Conservation (phyloP, 306 rosid genomes). For the Rosa rugosa region DNA sequence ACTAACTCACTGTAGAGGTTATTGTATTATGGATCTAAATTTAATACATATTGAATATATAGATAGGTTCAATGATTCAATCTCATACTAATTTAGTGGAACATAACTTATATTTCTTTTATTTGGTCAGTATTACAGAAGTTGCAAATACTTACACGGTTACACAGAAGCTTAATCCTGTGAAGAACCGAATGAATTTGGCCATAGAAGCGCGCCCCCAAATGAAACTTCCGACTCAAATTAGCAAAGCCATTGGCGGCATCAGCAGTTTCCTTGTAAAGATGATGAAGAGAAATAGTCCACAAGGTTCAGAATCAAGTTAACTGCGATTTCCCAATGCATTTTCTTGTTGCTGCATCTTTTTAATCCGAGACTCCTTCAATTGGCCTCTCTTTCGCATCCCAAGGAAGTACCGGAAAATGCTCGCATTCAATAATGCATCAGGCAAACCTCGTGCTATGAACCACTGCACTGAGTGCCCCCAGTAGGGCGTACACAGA, state of each 20-base stretch:
- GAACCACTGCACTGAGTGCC: conserved; percentile 27
- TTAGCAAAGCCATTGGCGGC: not conserved
- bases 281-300: not conserved
- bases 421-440: not conserved
- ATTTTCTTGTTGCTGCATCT: not conserved
- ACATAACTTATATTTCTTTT: not conserved
- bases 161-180: not conserved
- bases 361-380: conserved; percentile 15
- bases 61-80: not conserved
- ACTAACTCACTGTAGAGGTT: not conserved
- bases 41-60: not conserved
- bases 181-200: not conserved
- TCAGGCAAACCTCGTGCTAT: conserved; percentile 20
- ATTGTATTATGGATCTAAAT: not conserved
- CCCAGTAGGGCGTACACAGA: conserved; percentile 27
- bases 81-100: not conserved
- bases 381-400: conserved; percentile 18
- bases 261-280: not conserved
- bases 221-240: not conserved
- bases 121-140: not conserved
- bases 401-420: conserved; percentile 4
- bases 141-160: not conserved
- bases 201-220: not conserved
- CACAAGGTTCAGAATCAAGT: not conserved
- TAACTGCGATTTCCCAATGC: not conserved